A percentile compares a stretch with the other conserved stretches of the same genome.
These are phyloP conservation scores for Sergeia podlipaevii DNA, from an alignment of 208 protist species.

Conservation along the genomic window DNA sequence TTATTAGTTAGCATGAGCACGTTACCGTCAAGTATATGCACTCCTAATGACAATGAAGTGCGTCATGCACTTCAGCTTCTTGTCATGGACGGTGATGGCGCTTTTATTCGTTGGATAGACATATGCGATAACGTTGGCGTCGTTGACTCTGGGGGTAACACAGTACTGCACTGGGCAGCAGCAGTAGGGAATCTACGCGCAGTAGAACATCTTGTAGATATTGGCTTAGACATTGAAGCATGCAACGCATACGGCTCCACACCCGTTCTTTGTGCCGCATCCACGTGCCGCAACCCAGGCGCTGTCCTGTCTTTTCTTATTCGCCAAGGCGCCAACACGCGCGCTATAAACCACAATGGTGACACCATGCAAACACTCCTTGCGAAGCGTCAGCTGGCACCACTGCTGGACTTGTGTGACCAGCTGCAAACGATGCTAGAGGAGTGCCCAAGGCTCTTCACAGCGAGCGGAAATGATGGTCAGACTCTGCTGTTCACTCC, in stretches of 20 bases:
- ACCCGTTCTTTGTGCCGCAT: conserved; percentile 56
- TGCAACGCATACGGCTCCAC: conserved; percentile 42
- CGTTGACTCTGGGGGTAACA: conserved; percentile 44
- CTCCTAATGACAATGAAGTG: conserved; percentile 12
- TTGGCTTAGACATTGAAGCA: conserved; percentile 28
- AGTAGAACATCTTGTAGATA: conserved; percentile 27
- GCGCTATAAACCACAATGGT: conserved; percentile 9
- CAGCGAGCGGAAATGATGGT: background rate
- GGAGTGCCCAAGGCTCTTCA: conserved; percentile 1
- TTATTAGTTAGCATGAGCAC: conserved; percentile 1
- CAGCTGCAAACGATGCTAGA: conserved; percentile 9
- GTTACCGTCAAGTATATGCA: background rate
- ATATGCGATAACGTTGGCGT: conserved; percentile 44
- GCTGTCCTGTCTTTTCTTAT: conserved; percentile 36
- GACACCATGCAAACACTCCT: conserved; percentile 36
- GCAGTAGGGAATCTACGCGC: conserved; percentile 32
- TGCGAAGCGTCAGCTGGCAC: conserved; percentile 6
- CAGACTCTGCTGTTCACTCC: background rate
- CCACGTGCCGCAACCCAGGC: conserved; percentile 27
- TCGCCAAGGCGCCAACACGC: conserved; percentile 38
- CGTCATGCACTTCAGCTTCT: conserved; percentile 28
- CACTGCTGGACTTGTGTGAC: conserved; percentile 6
- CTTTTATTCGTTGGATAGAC: conserved; percentile 43
- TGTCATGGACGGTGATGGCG: conserved; percentile 19
- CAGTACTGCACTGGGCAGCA: conserved; percentile 68